These are phyloP conservation scores for Lenzites betulinus DNA, from an alignment of 768 basidiomycete genomes.

Conservation along the genomic window DNA sequence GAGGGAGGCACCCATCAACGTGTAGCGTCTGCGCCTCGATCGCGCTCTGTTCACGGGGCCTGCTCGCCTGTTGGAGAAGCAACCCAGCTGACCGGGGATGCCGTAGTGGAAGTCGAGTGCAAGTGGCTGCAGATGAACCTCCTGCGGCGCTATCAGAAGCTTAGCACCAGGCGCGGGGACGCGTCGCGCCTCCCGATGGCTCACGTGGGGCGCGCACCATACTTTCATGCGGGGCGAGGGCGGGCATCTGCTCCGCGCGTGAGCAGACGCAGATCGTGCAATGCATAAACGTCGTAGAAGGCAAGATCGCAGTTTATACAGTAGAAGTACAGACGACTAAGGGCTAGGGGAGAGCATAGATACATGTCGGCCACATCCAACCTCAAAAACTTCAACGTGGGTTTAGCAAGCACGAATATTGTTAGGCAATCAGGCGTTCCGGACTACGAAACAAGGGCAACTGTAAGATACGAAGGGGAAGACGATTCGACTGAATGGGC, in stretches of 20 bases:
- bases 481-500: neutral
- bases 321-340: slow-evolving; percentile 5
- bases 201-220: slow-evolving; percentile 13
- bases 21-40: neutral
- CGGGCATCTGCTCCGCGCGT: neutral
- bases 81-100: slow-evolving; percentile 17
- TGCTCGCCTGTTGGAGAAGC: neutral
- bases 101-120: slow-evolving; percentile 2
- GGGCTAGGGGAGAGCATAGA: slow-evolving; percentile 6
- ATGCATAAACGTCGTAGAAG: too few relatives aligned
- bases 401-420: neutral
- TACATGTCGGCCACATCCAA: slow-evolving; percentile 1
- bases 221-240: neutral
- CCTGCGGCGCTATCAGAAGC: slow-evolving; percentile 2
- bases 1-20: slow-evolving; percentile 9
- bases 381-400: neutral
- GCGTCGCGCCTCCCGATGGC: slow-evolving; percentile 7
- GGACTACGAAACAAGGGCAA: neutral
- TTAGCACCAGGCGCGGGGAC: slow-evolving; percentile 1
- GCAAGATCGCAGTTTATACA: neutral
- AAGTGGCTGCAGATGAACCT: neutral
- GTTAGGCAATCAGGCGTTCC: neutral
- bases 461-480: neutral
- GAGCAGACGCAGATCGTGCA: neutral
- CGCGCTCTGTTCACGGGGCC: slow-evolving; percentile 11